Conservation (phyloP, 163 green algal genomes). For the Volvox carteri region DNA sequence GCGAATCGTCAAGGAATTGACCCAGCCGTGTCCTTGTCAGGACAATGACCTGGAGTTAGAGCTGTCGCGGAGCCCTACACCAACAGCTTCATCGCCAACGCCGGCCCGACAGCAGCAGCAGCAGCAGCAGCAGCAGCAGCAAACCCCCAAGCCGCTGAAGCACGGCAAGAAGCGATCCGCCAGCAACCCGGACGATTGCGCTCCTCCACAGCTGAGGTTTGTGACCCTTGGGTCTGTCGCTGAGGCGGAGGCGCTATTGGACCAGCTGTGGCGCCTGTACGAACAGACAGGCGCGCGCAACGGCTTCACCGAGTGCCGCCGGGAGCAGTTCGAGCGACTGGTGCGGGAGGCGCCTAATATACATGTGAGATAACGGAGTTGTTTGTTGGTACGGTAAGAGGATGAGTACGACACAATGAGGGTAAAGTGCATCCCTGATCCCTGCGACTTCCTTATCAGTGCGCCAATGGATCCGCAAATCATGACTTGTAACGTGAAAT, state of each 20-base stretch:
- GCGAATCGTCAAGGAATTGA: too few species aligned
- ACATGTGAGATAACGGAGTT: too few species aligned
- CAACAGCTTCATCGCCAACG: too few species aligned
- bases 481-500: too few species aligned
- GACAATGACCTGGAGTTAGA: too few species aligned
- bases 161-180: not conserved
- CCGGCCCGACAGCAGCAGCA: not conserved
- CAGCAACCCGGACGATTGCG: not conserved
- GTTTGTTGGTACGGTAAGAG: not conserved
- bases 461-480: too few species aligned
- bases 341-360: conserved; percentile 20
- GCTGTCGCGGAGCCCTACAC: too few species aligned
- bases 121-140: not conserved
- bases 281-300: conserved; percentile 37
- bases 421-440: too few species aligned
- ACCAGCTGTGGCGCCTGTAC: conserved; percentile 34
- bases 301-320: conserved; percentile 5
- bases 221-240: conserved; percentile 30
- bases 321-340: conserved; percentile 16
- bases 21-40: too few species aligned
- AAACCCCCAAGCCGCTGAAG: not conserved
- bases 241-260: conserved; percentile 23
- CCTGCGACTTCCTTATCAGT: too few species aligned
- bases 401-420: too few species aligned
- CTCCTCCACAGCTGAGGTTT: not conserved